Evolutionary conservation across 2,329 filamentous ascomycete species (phyloP), one percentile per base, ranked within the genome.

Genomic region (Penicillium sp.): DNA sequence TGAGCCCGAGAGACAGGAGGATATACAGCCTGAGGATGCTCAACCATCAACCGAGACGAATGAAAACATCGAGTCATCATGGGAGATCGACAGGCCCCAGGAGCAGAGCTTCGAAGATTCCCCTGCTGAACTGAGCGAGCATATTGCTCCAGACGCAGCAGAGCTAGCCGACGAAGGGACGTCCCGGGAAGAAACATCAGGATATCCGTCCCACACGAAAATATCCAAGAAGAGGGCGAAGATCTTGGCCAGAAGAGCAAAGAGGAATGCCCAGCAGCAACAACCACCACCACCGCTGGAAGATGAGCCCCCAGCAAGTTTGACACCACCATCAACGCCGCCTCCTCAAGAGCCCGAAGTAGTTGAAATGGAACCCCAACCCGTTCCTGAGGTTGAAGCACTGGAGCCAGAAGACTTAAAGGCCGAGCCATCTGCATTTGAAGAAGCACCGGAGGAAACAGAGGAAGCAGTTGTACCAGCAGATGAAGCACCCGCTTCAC

Each of bases 251-350:
- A 72, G 70, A 60, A 70, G 70, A 55, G 62, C 66, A 10, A 6
- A 39, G 9, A 24, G 4, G 24, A 40, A 13, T 6, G 10, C 6
- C 9, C 50, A 22, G 14, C 27, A 36, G 22, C 22, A 22, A 9
- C n/a, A 14, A 55, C 66, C 65, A n/a, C 27, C 27, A 9, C n/a
- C 14, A 54, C 66, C 65, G 54, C 57, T 57, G 35, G 69, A 57
- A 13, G 68, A 62, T 50, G 75, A 73, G 47, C 51, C 57, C 31
- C 58, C 62, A 5, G 58, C 67, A 40, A 72, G 69, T 35, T 56
- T 77, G 59, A 78, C 76, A 7, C 75, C 76, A 2, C 76, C 76
- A 18, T 72, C 70, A 19, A 77, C 75, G 31, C 75, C 76, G 39
- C 75, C 75, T 41, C 71, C 73, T 9, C 69, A 68, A 14, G 61